phyloP scores from a whole-genome alignment of 2,329 filamentous ascomycete genomes.

The Arthrobotrys sinensis region DNA sequence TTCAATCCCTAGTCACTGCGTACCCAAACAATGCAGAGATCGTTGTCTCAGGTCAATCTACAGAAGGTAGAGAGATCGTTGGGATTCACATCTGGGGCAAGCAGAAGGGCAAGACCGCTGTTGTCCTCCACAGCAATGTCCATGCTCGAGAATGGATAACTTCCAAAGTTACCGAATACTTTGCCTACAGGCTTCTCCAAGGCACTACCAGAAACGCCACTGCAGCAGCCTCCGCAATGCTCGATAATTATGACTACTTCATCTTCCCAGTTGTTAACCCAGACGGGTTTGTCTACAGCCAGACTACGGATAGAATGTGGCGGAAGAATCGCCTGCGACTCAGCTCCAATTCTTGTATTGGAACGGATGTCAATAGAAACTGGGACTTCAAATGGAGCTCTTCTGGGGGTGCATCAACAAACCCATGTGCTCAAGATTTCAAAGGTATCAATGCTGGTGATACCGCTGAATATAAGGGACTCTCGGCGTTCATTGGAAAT shows the following conservation, averaged over 20 bases:
- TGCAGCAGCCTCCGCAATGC: slow-evolving; percentile 66
- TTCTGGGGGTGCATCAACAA: slow-evolving; percentile 70
- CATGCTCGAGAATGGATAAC: slow-evolving; percentile 76
- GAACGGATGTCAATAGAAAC: slow-evolving; percentile 75
- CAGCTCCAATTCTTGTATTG: slow-evolving; percentile 68
- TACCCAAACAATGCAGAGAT: slow-evolving; percentile 71
- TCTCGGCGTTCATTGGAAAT: slow-evolving; percentile 70
- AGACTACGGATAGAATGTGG: slow-evolving; percentile 74
- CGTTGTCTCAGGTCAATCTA: slow-evolving; percentile 71
- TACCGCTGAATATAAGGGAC: slow-evolving; percentile 71
- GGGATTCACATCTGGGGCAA: slow-evolving; percentile 73
- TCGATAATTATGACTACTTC: slow-evolving; percentile 78
- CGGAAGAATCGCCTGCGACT: slow-evolving; percentile 74
- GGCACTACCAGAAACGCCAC: slow-evolving; percentile 67
- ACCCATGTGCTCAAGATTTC: slow-evolving; percentile 72
- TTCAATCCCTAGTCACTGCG: slow-evolving; percentile 69
- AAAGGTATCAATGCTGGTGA: slow-evolving; percentile 69
- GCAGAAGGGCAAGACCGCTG: slow-evolving; percentile 67
- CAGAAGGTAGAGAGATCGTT: slow-evolving; percentile 69
- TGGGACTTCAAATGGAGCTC: slow-evolving; percentile 72
- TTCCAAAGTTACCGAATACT: slow-evolving; percentile 72
- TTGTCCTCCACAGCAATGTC: slow-evolving; percentile 74
- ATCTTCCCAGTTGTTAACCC: slow-evolving; percentile 77
- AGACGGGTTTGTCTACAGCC: slow-evolving; percentile 75
- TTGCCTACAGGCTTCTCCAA: slow-evolving; percentile 71